Evolutionary conservation across 371 early-diverging fungal genomes (phyloP), one percentile per base, ranked within the genome.

Genomic region (Mucor lusitanicus): DNA sequence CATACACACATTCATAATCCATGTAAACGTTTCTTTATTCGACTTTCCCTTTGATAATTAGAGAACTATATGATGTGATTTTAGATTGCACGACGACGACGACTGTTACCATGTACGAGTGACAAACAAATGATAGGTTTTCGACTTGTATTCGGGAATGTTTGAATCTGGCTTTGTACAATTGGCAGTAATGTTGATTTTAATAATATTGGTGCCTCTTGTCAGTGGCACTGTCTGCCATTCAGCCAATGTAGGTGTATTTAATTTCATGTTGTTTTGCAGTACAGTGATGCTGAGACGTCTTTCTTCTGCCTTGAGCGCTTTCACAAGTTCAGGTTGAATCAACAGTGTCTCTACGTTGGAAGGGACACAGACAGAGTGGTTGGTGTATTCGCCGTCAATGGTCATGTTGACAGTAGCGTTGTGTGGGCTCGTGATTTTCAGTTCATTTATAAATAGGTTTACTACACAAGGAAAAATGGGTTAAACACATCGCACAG

Each of bases 91-190:
- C 37, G 12, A 35, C 12, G 37, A 35, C 37, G 12, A 12, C 37
- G 12, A 35, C 37, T 30, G 33, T 17, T 55, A 81, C 73, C 73
- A 78, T 28, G 62, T 58, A 39, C 68, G 75, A 6, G 69, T 73
- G 54, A 81, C 59, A 73, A 78, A 81, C 19, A 81, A 30, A 64
- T 76, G 67, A 62, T 81, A 81, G 6, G 67, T 64, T 63, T 81
- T 75, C 17, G 74, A 75, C 42, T 70, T 70, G 42, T 70, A 78
- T 30, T 81, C 82, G 12, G 82, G 72, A 5, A 65, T 40, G 12
- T 39, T 55, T 5, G 64, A 66, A 11, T 67, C 73, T 13, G 77
- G 71, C 27, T 40, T 55, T 68, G 79, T 75, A 12, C 72, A 44
- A 21, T 81, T 81, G 4, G 76, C 79, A 2, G 77, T 75, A 9